phyloP scores from a whole-genome alignment of 352 stramenopile genomes.

The Phytopythium vexans region DNA sequence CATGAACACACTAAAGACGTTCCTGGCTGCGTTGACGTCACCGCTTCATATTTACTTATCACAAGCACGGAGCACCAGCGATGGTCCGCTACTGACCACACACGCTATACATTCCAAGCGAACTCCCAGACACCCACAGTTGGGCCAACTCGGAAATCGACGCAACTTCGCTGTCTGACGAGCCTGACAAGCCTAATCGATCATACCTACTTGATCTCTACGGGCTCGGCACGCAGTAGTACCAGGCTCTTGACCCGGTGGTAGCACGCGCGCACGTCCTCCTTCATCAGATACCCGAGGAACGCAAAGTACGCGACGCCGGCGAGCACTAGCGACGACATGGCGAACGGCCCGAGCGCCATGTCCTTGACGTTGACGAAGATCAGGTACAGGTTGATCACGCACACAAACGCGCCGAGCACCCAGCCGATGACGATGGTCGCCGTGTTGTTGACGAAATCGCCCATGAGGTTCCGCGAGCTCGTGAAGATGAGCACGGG shows the following conservation, averaged over 20 bases:
- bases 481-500: constrained; percentile 88
- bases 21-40: no score
- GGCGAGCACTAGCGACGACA: constrained; percentile 22
- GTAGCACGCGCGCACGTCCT: constrained; percentile 16
- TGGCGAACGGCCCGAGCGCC: constrained; percentile 27
- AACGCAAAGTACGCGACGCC: constrained; percentile 73
- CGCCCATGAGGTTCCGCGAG: constrained; percentile 75
- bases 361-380: constrained; percentile 59
- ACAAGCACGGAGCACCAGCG: no score
- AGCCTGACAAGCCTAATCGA: no score
- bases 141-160: no score
- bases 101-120: no score
- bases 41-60: no score
- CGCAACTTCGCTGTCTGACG: no score
- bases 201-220: neutral
- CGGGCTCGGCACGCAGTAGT: constrained; percentile 2
- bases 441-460: constrained; percentile 52
- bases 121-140: no score
- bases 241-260: neutral
- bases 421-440: constrained; percentile 53
- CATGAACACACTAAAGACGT: no score
- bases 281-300: constrained; percentile 56
- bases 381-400: constrained; percentile 80
- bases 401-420: constrained; percentile 55
- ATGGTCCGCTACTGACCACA: no score